Conservation (phyloP, 2,329 filamentous ascomycete genomes). For the Hortaea sp. region DNA sequence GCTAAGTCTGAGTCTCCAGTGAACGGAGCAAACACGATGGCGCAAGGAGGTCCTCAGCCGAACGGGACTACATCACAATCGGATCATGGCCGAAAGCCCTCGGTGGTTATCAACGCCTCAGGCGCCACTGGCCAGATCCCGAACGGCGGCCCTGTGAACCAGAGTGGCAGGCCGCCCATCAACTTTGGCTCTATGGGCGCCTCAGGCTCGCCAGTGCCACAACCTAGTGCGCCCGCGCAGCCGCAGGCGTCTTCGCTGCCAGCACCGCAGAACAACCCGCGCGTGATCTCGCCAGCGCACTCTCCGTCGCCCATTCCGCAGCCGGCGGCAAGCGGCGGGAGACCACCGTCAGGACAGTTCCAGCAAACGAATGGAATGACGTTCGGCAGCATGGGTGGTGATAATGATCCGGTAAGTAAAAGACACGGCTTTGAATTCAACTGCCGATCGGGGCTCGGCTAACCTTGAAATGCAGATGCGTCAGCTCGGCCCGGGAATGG, state of each 20-base stretch:
- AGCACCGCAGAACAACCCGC: conserved; percentile 50
- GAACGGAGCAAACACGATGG: conserved; percentile 60
- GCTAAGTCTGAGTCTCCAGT: conserved; percentile 61
- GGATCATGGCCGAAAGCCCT: conserved; percentile 76
- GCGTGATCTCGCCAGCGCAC: conserved; percentile 71
- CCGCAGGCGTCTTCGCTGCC: conserved; percentile 48
- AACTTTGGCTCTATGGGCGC: conserved; percentile 72
- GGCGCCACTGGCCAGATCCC: conserved; percentile 64
- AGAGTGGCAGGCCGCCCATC: conserved; percentile 49
- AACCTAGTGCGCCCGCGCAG: conserved; percentile 58
- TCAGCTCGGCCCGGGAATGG: conserved; percentile 42
- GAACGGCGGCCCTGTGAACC: conserved; percentile 61
- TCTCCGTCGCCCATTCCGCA: conserved; percentile 92
- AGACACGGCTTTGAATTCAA: conserved; percentile 4
- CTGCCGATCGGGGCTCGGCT: not conserved
- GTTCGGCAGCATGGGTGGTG: conserved; percentile 69
- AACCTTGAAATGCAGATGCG: conserved; percentile 13
- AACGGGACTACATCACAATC: conserved; percentile 50
- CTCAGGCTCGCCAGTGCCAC: conserved; percentile 48
- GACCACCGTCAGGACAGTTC: conserved; percentile 67
- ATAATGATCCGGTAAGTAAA: conserved; percentile 61
- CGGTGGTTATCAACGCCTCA: conserved; percentile 82
- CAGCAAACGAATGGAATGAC: conserved; percentile 60
- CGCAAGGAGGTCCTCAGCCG: conserved; percentile 31
- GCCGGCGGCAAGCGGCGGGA: conserved; percentile 70